Evolutionary conservation across 306 rosid genomes (phyloP), one percentile per base, ranked within the genome.

Genomic region (Erythrophleum fordii): DNA sequence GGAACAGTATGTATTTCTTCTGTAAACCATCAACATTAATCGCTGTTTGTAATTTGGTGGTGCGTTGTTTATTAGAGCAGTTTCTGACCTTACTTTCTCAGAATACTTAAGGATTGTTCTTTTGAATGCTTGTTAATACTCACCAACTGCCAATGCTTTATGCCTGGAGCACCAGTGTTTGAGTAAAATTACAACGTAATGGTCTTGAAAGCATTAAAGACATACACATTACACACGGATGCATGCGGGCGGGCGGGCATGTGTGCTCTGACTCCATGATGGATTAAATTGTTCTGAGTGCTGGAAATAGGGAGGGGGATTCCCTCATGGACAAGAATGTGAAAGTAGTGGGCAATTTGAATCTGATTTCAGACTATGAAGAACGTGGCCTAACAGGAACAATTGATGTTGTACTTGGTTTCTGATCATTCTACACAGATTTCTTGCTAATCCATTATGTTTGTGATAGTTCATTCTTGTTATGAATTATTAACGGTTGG

Each of bases 1-100:
- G 97, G 99, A 90, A 82, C 95, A 73, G 99, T 95, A 78, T 20
- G 92, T 79, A 17, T 83, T 75, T 31, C 72, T 25, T 42, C 81
- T 82, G 29, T 23, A 11, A 28, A 44, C 52, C 55, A 28, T 20
- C 60, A 42, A 58, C 11, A 5, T 26, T 25, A 1, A 59, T 59
- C 12, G 12, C 9, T 59, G n/a, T 26, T 37, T 25, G 17, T 44
- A 18, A 22, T 48, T 61, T 75, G 17, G 28, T 51, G 23, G 25
- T 68, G 52, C 62, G 28, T 53, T 60, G 31, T 64, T 62, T 46
- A 45, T 28, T 5, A 12, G 5, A 34, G 16, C 72, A 44, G 29
- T 31, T 73, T 17, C 31, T 35, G 46, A n/a, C 20, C 11, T 9
- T 13, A 18, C 10, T 52, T 52, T n/a, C 6, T 11, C 49, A n/a